Base-by-base conservation (phyloP, 2,329 filamentous ascomycete species). In the Hawksworthiomyces lignivorus region DNA sequence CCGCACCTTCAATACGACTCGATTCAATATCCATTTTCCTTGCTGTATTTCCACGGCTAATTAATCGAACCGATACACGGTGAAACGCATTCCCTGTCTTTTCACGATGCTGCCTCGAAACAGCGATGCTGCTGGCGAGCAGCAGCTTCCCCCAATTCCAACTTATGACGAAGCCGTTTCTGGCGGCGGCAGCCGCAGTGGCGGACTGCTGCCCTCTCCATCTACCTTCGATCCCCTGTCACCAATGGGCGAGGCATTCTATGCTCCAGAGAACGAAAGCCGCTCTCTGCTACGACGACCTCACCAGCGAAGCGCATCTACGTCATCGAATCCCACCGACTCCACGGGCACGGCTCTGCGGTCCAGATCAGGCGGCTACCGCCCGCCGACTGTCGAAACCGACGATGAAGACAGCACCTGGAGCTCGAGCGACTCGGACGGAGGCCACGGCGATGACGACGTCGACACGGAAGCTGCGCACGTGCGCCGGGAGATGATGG, bases 111-210 rank as follows among this genome's bases (percentile, higher is more conserved):
- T 26, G 24, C 24, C 24, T 8, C 8, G 12, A 26, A 12, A 26
- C 24, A 12, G 24, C 24, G 24, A 26, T 64, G 62, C 57, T 61
- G 53, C 60, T 64, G 49, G 78, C 52, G 63, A 68, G 43, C 67
- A 67, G 46, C 79, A 80, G 61, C 73, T 77, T 55, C 64, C 86
- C 39, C 84, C 84, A 24, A 90, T 92, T 58, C 87, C 86, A 22
- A 80, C 80, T 33, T 92, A 92, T 62, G 86, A 90, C 61, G 86
- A 94, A 67, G 86, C 87, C 49, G 74, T 76, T 46, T 77, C 78
- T 15, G n/a, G 42, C 30, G 21, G 82, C 63, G 70, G 75, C 54
- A 74, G 77, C 58, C 30, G 46, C 48, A 36, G 43, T 46, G 38
- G 39, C 43, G 36, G 42, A 26, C 2, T 24, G 11, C 27, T 45